Conservation (phyloP, 495 filamentous ascomycete species). For the Parathielavia hyrcaniae region DNA sequence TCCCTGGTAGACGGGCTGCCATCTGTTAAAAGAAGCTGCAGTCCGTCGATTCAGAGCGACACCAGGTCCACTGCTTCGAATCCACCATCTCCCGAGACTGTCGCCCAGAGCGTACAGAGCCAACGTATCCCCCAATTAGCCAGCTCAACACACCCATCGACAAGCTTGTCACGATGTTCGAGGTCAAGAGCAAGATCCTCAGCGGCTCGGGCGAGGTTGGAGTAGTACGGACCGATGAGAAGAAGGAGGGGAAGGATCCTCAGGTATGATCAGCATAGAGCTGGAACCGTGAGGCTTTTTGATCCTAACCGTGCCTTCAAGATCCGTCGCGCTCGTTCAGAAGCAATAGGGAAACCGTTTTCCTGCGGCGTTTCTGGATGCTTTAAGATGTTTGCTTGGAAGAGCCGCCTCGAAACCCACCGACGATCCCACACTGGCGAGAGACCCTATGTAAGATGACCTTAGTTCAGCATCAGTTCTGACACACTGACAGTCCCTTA, state of each 20-base stretch:
- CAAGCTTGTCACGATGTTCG: conserved; percentile 83
- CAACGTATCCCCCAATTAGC: conserved; percentile 33
- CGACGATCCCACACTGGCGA: conserved; percentile 83
- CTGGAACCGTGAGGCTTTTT: no score
- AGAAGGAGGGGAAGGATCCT: conserved; percentile 10
- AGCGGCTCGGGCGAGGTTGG: conserved; percentile 9
- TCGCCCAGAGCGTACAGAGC: conserved; percentile 26
- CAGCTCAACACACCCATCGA: conserved; percentile 80
- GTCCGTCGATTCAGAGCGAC: conserved; percentile 39
- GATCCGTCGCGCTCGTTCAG: not conserved
- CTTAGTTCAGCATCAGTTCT: not conserved
- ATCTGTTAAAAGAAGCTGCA: conserved; percentile 24
- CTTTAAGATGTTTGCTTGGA: conserved; percentile 78
- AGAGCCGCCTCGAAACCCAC: conserved; percentile 91
- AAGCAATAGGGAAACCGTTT: conserved; percentile 56
- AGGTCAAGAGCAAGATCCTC: conserved; percentile 54
- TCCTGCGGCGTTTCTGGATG: conserved; percentile 70
- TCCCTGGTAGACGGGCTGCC: conserved; percentile 17
- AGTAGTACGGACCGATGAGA: not conserved
- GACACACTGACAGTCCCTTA: conserved; percentile 12
- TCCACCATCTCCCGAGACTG: conserved; percentile 22
- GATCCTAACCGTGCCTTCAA: no score
- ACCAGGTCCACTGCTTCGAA: conserved; percentile 11
- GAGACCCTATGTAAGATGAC: conserved; percentile 71
- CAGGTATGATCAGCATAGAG: no score